A percentile compares a stretch with the other conserved stretches of the same genome.
Evolutionary conservation across 805 yeast genomes (phyloP).

Genomic region (Ogataea polymorpha): DNA sequence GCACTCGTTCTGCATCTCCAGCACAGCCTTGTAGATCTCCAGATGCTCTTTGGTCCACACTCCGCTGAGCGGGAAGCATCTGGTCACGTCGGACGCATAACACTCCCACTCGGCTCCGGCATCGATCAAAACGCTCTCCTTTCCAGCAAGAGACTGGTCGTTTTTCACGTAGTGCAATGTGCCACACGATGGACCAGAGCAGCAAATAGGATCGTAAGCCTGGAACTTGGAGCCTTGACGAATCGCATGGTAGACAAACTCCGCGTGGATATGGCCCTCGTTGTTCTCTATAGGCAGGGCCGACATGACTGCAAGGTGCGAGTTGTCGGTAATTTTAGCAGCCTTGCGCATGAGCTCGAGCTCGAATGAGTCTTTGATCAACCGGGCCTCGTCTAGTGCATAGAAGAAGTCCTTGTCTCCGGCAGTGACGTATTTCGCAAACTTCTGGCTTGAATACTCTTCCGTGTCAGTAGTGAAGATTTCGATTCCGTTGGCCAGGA

Average conservation of each 20-base stretch:
- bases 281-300: constrained; percentile 83
- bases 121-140: constrained; percentile 75
- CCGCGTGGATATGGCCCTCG: constrained; percentile 94
- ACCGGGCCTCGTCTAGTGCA: constrained; percentile 84
- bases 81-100: constrained; percentile 90
- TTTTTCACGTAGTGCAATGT: constrained; percentile 88
- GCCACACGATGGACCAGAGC: constrained; percentile 88
- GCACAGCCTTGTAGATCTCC: constrained; percentile 74
- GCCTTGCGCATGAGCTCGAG: constrained; percentile 75
- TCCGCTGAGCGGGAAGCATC: constrained; percentile 91
- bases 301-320: constrained; percentile 90
- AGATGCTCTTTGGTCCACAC: constrained; percentile 86
- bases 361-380: constrained; percentile 82
- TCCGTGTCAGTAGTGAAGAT: constrained; percentile 57
- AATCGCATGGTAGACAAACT: constrained; percentile 86
- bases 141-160: constrained; percentile 57
- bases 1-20: constrained; percentile 75
- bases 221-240: constrained; percentile 90
- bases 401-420: constrained; percentile 50
- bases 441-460: constrained; percentile 37
- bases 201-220: constrained; percentile 94
- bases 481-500: constrained; percentile 28
- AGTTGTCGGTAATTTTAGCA: constrained; percentile 77
- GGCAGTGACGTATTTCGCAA: constrained; percentile 38
- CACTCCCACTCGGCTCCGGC: constrained; percentile 98